Conservation (phyloP, 305 asterid species). For the Nicotiana rustica region DNA sequence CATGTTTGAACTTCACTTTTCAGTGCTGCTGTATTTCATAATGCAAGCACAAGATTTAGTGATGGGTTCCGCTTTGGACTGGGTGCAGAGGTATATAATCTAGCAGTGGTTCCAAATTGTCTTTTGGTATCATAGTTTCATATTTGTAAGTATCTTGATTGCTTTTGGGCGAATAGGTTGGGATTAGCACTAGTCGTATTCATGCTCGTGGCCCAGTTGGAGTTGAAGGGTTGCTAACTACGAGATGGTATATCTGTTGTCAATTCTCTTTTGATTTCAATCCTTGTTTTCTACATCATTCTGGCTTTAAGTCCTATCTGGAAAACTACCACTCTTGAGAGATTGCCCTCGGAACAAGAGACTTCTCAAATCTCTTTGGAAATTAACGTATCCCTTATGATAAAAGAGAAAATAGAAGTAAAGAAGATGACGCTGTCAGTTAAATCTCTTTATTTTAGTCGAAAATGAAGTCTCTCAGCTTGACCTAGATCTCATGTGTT, state of each 20-base stretch:
- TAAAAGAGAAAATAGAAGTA: constrained; percentile 11
- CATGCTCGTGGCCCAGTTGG: constrained; percentile 99
- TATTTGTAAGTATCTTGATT: constrained; percentile 10
- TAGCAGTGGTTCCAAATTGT: constrained; percentile 16
- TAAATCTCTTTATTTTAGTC: background rate
- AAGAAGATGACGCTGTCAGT: constrained; percentile 7
- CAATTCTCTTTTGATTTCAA: constrained; percentile 11
- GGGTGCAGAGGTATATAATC: constrained; percentile 89
- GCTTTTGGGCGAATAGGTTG: constrained; percentile 66
- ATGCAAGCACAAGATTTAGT: constrained; percentile 92
- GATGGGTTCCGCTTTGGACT: constrained; percentile 98
- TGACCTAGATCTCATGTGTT: background rate
- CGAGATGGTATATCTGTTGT: constrained; percentile 64
- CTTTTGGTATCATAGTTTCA: constrained; percentile 32
- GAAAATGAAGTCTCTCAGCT: constrained; percentile 22
- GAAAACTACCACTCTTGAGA: constrained; percentile 8
- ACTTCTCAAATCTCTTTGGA: constrained; percentile 16
- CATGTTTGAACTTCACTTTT: constrained; percentile 10
- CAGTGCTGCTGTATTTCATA: constrained; percentile 98
- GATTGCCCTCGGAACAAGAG: constrained; percentile 17
- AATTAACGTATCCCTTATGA: background rate
- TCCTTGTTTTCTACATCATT: background rate
- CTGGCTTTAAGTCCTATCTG: background rate
- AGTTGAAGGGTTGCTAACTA: constrained; percentile 96
- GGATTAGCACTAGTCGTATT: constrained; percentile 94